phyloP scores from a whole-genome alignment of 2,329 filamentous ascomycete species.

The Cercospora sojina region DNA sequence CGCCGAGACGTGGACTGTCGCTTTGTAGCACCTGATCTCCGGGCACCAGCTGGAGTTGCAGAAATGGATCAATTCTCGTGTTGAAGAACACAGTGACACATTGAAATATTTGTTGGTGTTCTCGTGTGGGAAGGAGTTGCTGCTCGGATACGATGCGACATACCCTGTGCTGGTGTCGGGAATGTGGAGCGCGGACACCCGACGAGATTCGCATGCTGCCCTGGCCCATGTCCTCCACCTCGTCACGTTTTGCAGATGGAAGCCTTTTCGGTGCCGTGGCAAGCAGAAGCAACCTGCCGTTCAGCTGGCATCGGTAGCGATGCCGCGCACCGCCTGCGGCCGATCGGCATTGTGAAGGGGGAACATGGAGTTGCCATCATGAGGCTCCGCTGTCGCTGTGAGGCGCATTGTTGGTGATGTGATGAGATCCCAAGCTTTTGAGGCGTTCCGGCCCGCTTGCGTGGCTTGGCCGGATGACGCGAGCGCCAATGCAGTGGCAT shows the following conservation, averaged over 20 bases:
- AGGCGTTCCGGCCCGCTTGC: background rate
- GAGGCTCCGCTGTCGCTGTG: background rate
- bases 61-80: background rate
- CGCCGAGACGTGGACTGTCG: background rate
- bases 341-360: no score
- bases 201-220: background rate
- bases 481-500: background rate
- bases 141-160: background rate
- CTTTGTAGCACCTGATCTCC: background rate
- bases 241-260: background rate
- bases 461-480: background rate
- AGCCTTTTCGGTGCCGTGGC: background rate
- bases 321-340: background rate
- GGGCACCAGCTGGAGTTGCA: background rate
- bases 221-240: background rate
- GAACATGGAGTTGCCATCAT: background rate
- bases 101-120: background rate
- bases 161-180: background rate
- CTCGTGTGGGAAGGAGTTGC: background rate
- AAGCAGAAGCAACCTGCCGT: background rate
- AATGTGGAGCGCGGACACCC: constrained; percentile 9
- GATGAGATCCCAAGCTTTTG: background rate
- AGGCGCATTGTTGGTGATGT: background rate
- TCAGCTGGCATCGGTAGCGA: background rate
- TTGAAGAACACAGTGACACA: background rate